Base-by-base conservation (phyloP, 2,329 filamentous ascomycete genomes). In the Onygenales sp. region DNA sequence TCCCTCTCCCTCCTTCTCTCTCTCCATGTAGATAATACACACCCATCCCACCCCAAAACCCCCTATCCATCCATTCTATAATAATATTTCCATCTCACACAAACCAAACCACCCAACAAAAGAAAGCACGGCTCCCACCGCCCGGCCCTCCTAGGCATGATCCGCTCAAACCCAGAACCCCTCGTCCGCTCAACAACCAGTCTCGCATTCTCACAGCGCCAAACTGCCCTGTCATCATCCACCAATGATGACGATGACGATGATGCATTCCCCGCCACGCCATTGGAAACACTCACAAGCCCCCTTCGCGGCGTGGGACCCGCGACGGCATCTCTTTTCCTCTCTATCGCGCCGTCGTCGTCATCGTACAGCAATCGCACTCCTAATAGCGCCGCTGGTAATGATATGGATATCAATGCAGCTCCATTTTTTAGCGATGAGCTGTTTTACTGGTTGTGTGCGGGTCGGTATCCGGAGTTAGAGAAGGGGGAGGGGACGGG, bases 371-470 rank as follows among this genome's bases (percentile, higher is more conserved):
- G 39, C 36, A 44, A 42, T 3, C 61, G 64, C 0, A 54, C 47
- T 8, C 8, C n/a, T 2, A 42, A 46, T 6, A 52, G 52, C 2
- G n/a, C 36, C 0, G 34, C 49, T 4, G 46, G 44, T 10, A 39
- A 36, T 5, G 54, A 55, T 21, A 58, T 63, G 14, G 54, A 57
- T 36, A 54, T 68, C 1, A 49, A 49, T 31, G 46, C 33, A 13
- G 10, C 46, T 9, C 71, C 72, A 0, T 75, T 74, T 45, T 74
- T 70, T 55, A 72, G 70, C 40, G 72, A 75, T 43, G 71, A 74
- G 57, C 54, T 68, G 21, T 74, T 63, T 50, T 57, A 65, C 8
- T 75, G 72, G 71, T 57, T 74, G 2, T 64, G 65, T 63, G 14
- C 62, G 39, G 52, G 57, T 17, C 55, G 56, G 7, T 65, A 59